Evolutionary conservation across 2,329 filamentous ascomycete genomes (phyloP), one percentile per base, ranked within the genome.

Genomic region (Claviceps spartinae): DNA sequence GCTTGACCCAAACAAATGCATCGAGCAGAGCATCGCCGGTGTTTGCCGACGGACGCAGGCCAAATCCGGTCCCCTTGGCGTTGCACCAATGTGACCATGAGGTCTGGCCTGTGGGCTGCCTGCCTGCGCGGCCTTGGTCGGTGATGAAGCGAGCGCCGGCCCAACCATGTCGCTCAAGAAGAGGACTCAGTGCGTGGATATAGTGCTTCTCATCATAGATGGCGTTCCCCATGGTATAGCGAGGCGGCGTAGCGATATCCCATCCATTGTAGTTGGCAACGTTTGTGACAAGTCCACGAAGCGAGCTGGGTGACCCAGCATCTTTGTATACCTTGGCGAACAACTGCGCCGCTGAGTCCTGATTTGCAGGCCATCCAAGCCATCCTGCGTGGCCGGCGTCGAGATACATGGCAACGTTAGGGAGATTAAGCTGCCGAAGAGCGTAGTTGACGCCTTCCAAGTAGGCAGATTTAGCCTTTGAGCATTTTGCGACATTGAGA

Each of bases 1-100:
- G 82, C 74, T 85, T 86, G 58, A 85, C 70, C 82, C 82, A 85
- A 53, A 85, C 82, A 57, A 85, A 82, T 42, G 82, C 80, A 63
- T 86, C 83, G 37, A 76, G 70, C 18, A 82, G 68, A 1, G 66
- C 61, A 56, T 80, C 73, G 14, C 77, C 78, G 8, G 82, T 85
- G 61, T 78, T 69, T n/a, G 79, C 72, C 3, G 76, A 77, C 1
- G 81, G 81, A n/a, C 79, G 75, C n/a, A 67, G 65, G 54, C 82
- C 83, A 55, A 84, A 85, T 7, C 82, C 82, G 49, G 81, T 78
- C 36, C 75, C 77, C 36, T 69, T 74, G 54, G 79, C 72, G 59
- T 85, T 85, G 70, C 82, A 85, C 82, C 82, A 85, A 62, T 85
- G 73, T 43, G 81, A 81, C 79, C 80, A 83, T 51, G 71, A 65